Evolutionary conservation across 805 yeast genomes (phyloP), one percentile per base, ranked within the genome.

Genomic region (Komagataella populi): DNA sequence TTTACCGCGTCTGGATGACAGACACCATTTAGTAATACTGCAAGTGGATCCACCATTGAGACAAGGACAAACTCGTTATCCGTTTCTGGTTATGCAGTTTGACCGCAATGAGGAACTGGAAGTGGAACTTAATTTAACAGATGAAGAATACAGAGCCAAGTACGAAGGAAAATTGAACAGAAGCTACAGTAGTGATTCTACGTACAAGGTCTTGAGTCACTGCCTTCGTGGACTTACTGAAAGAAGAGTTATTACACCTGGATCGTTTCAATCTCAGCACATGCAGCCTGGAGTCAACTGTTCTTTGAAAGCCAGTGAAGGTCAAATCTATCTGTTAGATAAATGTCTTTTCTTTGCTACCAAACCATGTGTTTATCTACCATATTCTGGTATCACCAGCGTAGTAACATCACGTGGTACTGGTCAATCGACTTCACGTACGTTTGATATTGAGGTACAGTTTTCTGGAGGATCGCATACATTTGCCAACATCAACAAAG

Each of bases 41-140:
- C 96, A 95, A 61, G 84, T 93, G 48, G 97, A 91, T 58, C 99
- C 99, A 23, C 99, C 99, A 2, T 72, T 93, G 56, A 82, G 98
- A 65, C 99, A 93, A 70, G 99, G 99, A 52, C 98, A 93, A 70
- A 93, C 99, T 0, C 80, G 96, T 54, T 91, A 93, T 62, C 95
- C 96, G 45, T 93, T 87, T 65, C 71, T 93, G 63, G 91, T 89
- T 12, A 69, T 91, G 65, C 99, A 93, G 69, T 87, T 93, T 62
- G 78, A 84, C 54, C 80, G 82, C 51, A 96, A 89, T 56, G 99
- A 93, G 66, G 96, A 87, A 62, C 78, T 87, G 49, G 96, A 89
- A 65, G 83, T 91, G 44, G 96, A 88, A 62, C 73, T 93, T 59
- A 90, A 93, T 63, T 65, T 93, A 18, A 81, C 82, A 45, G 96